phyloP scores from a whole-genome alignment of 2,329 filamentous ascomycete genomes.

The Trichoderma arundinaceum region DNA sequence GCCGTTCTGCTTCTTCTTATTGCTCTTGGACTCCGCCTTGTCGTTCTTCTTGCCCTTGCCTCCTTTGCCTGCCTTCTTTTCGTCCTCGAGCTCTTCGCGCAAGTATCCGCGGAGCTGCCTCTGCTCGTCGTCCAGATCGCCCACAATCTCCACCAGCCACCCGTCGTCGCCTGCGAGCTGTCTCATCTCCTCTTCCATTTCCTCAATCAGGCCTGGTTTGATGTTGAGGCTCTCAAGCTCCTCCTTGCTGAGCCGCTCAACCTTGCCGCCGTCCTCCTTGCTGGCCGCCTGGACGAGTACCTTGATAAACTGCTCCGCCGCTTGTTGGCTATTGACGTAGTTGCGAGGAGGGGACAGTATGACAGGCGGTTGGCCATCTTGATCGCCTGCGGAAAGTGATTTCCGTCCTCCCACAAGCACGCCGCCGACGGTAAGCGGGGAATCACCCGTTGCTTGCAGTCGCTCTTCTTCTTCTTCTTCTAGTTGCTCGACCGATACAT shows the following conservation, averaged over 20 bases:
- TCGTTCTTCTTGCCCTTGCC: not conserved
- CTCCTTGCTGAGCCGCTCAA: constrained; percentile 66
- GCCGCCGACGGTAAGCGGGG: constrained; percentile 55
- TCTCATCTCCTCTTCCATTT: constrained; percentile 70
- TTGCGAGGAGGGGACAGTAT: constrained; percentile 54
- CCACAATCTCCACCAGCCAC: constrained; percentile 83
- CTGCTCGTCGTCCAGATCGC: constrained; percentile 63
- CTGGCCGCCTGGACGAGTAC: constrained; percentile 53
- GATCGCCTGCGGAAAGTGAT: constrained; percentile 53
- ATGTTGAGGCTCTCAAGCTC: constrained; percentile 73
- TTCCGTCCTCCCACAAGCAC: constrained; percentile 59
- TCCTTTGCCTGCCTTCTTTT: not conserved
- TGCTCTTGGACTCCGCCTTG: not conserved
- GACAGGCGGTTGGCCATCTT: constrained; percentile 54
- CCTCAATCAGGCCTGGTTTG: constrained; percentile 69
- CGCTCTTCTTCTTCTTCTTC: constrained; percentile 30
- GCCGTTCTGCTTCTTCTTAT: not conserved
- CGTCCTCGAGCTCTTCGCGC: constrained; percentile 50
- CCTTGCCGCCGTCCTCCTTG: constrained; percentile 64
- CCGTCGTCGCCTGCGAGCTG: constrained; percentile 71
- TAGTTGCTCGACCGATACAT: constrained; percentile 28
- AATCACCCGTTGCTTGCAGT: not conserved
- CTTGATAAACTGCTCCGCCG: constrained; percentile 42
- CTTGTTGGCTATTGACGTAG: constrained; percentile 34
- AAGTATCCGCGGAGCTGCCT: constrained; percentile 73